A percentile compares a stretch with the other conserved stretches of the same genome.
Conservation (phyloP, 768 basidiomycete species). For the Panaeolus papilionaceus region DNA sequence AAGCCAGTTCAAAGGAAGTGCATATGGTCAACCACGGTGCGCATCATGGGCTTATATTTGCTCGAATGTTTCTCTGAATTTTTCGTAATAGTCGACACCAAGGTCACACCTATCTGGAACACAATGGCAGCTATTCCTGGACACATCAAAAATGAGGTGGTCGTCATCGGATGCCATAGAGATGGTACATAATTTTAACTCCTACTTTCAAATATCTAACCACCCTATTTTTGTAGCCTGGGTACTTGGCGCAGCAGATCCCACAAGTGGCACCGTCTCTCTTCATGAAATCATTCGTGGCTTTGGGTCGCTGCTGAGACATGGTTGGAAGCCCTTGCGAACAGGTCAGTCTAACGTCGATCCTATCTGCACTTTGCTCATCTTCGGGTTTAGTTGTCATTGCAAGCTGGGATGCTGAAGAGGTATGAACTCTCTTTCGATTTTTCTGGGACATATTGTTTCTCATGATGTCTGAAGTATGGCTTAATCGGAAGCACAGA, state of each 20-base stretch:
- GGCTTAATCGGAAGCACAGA: slow-evolving; percentile 89
- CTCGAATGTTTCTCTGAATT: neutral
- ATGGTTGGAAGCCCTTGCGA: slow-evolving; percentile 86
- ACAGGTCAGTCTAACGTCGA: slow-evolving; percentile 41
- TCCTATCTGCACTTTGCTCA: neutral
- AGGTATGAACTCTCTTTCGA: slow-evolving; percentile 28
- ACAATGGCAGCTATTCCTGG: slow-evolving; percentile 72
- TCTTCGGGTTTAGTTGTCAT: slow-evolving; percentile 53
- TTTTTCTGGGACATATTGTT: neutral
- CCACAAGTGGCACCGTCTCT: slow-evolving; percentile 80
- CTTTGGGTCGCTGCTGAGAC: slow-evolving; percentile 68
- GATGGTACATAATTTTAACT: slow-evolving; percentile 60
- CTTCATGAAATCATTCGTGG: slow-evolving; percentile 81
- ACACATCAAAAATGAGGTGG: slow-evolving; percentile 82
- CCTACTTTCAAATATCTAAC: slow-evolving; percentile 35
- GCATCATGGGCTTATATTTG: slow-evolving; percentile 7
- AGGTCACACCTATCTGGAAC: slow-evolving; percentile 92
- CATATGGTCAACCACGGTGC: slow-evolving; percentile 63
- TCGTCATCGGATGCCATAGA: slow-evolving; percentile 88
- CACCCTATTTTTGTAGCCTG: slow-evolving; percentile 63
- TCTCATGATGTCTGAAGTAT: slow-evolving; percentile 37
- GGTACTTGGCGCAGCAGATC: slow-evolving; percentile 86
- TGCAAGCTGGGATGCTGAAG: slow-evolving; percentile 43
- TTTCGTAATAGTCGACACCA: slow-evolving; percentile 61
- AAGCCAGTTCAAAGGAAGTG: slow-evolving; percentile 52